Evolutionary conservation across 2,329 filamentous ascomycete genomes (phyloP), one percentile per base, ranked within the genome.

Genomic region (Chrysoporthe deuterocubensis): DNA sequence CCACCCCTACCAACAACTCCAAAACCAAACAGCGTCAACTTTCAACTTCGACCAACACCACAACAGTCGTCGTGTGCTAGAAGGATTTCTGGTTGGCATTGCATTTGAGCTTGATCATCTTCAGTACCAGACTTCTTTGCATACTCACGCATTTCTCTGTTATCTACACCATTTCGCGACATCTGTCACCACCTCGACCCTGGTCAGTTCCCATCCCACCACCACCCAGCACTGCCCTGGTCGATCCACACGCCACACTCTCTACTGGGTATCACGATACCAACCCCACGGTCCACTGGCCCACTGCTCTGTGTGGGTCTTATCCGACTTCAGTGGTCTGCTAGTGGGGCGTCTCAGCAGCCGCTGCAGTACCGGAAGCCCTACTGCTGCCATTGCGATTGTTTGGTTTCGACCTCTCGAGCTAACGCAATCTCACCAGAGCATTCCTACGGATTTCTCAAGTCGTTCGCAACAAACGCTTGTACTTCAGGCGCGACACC

Each of bases 171-270:
- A 34, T 50, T 21, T 40, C 18, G 59, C 44, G 18, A 32, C 43
- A 48, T 48, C 42, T 62, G 60, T 14, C 6, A 40, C 18, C 34
- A 62, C 46, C 44, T 32, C 21, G 26, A 52, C 37, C 46, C 60
- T 37, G 34, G 60, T 34, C 14, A 64, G 50, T 40, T 21, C 11
- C 11, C 32, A 40, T 42, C 40, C 37, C 44, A 42, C 37, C 18
- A 58, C 37, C 13, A 44, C 8, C 42, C 18, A 52, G 60, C 44
- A n/a, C 43, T 62, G 44, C 52, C 62, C 62, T 57, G 21, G 52
- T 64, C 21, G 42, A 50, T 44, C 62, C 62, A 64, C 62, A 40
- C 57, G 62, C 40, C 62, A 64, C 60, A 50, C 14, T 52, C 46
- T 26, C 26, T 26, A 26, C 26, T 26, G 26, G 26, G 26, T 62